A percentile compares a stretch with the other conserved stretches of the same genome.
phyloP scores from a whole-genome alignment of 2,329 filamentous ascomycete species.

The Clarireedia sp. region DNA sequence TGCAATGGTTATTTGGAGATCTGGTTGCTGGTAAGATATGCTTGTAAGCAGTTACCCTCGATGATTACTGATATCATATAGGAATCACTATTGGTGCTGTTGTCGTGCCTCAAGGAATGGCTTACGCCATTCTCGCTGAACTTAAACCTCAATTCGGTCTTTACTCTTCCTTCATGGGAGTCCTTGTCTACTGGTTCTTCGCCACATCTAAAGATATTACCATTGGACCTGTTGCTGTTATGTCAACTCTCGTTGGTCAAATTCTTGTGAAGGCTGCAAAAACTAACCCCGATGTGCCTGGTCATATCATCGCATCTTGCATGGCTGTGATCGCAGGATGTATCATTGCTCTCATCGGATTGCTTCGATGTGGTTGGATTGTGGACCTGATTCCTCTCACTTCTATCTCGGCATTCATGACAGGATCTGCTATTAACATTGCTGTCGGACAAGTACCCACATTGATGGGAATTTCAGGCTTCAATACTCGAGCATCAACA shows the following conservation, averaged over 20 bases:
- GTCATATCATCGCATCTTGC: constrained; percentile 66
- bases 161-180: constrained; percentile 94
- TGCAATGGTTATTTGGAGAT: constrained; percentile 83
- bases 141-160: constrained; percentile 78
- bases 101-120: constrained; percentile 95
- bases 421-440: constrained; percentile 87
- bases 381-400: constrained; percentile 89
- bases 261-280: constrained; percentile 60
- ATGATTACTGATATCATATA: constrained; percentile 22
- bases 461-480: constrained; percentile 68
- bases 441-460: constrained; percentile 72
- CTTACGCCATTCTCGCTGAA: constrained; percentile 77
- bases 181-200: constrained; percentile 94
- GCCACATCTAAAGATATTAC: constrained; percentile 98
- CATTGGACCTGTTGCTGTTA: constrained; percentile 93
- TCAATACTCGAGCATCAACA: constrained; percentile 64
- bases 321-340: constrained; percentile 70
- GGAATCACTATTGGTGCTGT: constrained; percentile 64
- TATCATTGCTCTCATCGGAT: constrained; percentile 70
- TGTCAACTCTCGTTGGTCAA: constrained; percentile 83
- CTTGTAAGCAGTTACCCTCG: neutral
- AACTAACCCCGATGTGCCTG: constrained; percentile 47
- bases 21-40: constrained; percentile 65
- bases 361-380: constrained; percentile 77
- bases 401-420: constrained; percentile 93